Evolutionary conservation across 2,329 filamentous ascomycete species (phyloP), one percentile per base, ranked within the genome.

Genomic region (Fusarium sp.): DNA sequence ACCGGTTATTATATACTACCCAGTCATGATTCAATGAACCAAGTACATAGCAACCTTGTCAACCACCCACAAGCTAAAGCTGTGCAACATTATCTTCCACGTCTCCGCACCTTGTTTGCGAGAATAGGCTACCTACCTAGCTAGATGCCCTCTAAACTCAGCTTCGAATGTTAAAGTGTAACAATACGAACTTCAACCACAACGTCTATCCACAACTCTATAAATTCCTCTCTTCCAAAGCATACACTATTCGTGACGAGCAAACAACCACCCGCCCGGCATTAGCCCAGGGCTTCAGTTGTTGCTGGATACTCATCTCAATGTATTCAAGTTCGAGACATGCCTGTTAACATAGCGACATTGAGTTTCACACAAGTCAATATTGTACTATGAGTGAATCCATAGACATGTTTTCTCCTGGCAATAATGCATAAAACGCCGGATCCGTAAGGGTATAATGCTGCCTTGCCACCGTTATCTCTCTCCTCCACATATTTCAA

Each of bases 371-470:
- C 46, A 23, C 23, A 38, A 11, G 25, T 28, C 40, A 42, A 65
- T 35, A 40, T 23, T 37, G 57, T 44, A 54, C 23, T 42, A 30
- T 37, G 42, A 44, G 23, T 21, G 23, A 32, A 37, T 49, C 23
- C n/a, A 33, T 10, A 25, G 19, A 33, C 19, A 52, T 58, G 15
- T 23, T 23, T 64, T 30, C 23, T n/a, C 21, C 56, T 46, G 7
- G 54, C 28, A 35, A 66, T 19, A 43, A 52, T 42, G 54, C 43
- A 44, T 37, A 46, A 54, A 61, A 73, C 62, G 71, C 71, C 71
- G 44, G 63, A 37, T 60, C 49, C 59, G 44, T 57, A 57, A 64
- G 71, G 71, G 71, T 73, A 73, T 73, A 71, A 64, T 74, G 62
- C 66, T 56, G 52, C 50, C 49, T 50, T 66, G 42, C 57, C 46